Base-by-base conservation (phyloP, 2,329 filamentous ascomycete species). In the Furcasterigmium sp. region DNA sequence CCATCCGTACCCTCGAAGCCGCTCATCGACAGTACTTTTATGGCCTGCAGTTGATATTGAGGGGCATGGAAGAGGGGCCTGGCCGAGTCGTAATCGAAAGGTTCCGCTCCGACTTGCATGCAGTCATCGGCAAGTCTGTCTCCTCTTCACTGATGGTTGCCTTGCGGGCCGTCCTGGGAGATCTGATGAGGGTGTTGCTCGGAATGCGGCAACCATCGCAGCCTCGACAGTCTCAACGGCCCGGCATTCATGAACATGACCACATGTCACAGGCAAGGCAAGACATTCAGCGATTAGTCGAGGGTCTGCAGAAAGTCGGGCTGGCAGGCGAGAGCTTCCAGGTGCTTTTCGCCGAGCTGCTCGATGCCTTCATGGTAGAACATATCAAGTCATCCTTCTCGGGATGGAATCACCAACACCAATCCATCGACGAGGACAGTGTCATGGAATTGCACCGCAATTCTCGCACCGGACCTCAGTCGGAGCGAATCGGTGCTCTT, bases 271-370 rank as follows among this genome's bases (percentile, higher is more conserved):
- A 53, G 40, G 68, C 75, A 44, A 68, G 72, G 28, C 64, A 69
- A 25, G 72, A 78, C 39, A 63, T 87, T 37, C 61, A 78, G 23
- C 58, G 69, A 32, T 62, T 87, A 15, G 65, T 85, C 2, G 71
- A 76, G 39, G 75, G 78, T 8, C 64, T 90, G 14, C 68, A 75
- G 51, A 71, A 76, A 37, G 78, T 88, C 18, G 86, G 85, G 1
- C 65, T 90, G 15, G 81, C 81, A 2, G 84, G 83, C 20, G 81
- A 86, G 53, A 72, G 68, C 39, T 85, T 86, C 41, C 82, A 89
- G 55, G 75, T 84, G 23, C 69, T 85, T 28, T 84, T 89, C 54
- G 86, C 84, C 14, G 80, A 85, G 58, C 73, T 85, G 20, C 82
- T 89, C 72, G 75, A 88, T 56, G 65, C 66, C 28, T 70, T 83